Percentiles rank a stretch among this genome's conserved stretches.
Evolutionary conservation across 2,329 filamentous ascomycete species (phyloP).

Genomic region (Tothia fuscella): DNA sequence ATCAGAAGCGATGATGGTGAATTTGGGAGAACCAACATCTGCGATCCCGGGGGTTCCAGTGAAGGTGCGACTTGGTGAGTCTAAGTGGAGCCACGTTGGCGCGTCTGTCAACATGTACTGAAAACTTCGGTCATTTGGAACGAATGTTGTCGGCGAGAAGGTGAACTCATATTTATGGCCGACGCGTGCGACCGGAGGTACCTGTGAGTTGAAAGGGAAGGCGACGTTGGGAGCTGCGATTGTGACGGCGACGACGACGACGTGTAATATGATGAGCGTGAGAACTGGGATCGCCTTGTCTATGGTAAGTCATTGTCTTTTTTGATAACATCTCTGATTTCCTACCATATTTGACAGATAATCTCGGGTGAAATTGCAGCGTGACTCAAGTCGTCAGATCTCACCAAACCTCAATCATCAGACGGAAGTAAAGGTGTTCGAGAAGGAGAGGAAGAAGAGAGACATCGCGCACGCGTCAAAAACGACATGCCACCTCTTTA

Average conservation of each 20-base stretch:
- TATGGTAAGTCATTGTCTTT: no score
- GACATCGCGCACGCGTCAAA: no score
- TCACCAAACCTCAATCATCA: no score
- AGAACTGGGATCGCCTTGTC: no score
- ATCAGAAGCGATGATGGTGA: conserved; percentile 61
- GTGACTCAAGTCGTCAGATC: no score
- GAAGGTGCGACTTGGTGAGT: conserved; percentile 51
- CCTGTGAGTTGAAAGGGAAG: conserved; percentile 75
- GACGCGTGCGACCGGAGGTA: conserved; percentile 65
- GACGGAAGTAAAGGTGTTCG: no score
- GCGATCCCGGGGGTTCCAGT: conserved; percentile 54
- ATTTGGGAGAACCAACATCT: conserved; percentile 46
- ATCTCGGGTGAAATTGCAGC: no score
- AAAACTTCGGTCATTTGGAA: conserved; percentile 42
- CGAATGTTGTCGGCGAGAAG: conserved; percentile 65
- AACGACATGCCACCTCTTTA: no score
- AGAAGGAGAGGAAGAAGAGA: no score
- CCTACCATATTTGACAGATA: no score
- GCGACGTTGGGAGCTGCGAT: conserved; percentile 29
- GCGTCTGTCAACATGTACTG: conserved; percentile 54
- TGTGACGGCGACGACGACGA: conserved; percentile 12
- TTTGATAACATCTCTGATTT: no score
- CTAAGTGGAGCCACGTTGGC: conserved; percentile 64
- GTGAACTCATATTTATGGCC: conserved; percentile 55
- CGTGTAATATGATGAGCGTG: no score